phyloP scores from a whole-genome alignment of 305 asterid species.

The Andrographis paniculata region DNA sequence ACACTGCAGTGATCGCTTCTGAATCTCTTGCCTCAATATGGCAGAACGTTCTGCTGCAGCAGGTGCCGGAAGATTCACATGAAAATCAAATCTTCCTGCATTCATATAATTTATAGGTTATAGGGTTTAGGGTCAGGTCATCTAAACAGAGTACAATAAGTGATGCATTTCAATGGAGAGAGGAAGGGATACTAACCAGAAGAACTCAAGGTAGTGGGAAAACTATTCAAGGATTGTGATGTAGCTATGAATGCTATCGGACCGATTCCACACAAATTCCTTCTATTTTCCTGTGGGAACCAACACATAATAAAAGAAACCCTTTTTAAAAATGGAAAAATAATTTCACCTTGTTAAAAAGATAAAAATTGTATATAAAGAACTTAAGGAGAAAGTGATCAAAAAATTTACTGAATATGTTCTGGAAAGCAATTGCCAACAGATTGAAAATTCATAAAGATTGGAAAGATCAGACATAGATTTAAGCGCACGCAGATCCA shows the following conservation, averaged over 20 bases:
- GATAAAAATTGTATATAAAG: neutral
- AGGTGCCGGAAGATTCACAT: conserved; percentile 82
- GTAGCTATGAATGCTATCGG: conserved; percentile 85
- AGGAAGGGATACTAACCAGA: conserved; percentile 52
- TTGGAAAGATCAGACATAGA: conserved; percentile 1
- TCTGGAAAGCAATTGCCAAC: conserved; percentile 2
- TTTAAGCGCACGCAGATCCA: neutral
- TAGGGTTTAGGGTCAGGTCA: too few species aligned
- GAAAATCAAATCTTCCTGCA: conserved; percentile 91
- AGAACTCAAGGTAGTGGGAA: conserved; percentile 83
- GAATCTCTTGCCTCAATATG: conserved; percentile 68
- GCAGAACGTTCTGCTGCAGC: conserved; percentile 88
- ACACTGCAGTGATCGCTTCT: conserved; percentile 78
- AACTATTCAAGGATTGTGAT: conserved; percentile 66
- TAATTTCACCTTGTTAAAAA: neutral
- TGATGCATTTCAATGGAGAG: too few species aligned
- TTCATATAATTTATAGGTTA: too few species aligned
- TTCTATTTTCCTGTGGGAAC: conserved; percentile 43
- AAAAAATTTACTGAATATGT: conserved; percentile 3
- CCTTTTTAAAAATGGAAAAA: neutral
- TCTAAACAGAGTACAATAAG: too few species aligned
- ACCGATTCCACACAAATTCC: conserved; percentile 67
- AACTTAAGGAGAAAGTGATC: neutral
- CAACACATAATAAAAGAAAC: conserved; percentile 14
- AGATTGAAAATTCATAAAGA: neutral